These are phyloP conservation scores for Colletotrichum aenigma DNA, from an alignment of 2,329 filamentous ascomycete genomes.

Conservation along the genomic window DNA sequence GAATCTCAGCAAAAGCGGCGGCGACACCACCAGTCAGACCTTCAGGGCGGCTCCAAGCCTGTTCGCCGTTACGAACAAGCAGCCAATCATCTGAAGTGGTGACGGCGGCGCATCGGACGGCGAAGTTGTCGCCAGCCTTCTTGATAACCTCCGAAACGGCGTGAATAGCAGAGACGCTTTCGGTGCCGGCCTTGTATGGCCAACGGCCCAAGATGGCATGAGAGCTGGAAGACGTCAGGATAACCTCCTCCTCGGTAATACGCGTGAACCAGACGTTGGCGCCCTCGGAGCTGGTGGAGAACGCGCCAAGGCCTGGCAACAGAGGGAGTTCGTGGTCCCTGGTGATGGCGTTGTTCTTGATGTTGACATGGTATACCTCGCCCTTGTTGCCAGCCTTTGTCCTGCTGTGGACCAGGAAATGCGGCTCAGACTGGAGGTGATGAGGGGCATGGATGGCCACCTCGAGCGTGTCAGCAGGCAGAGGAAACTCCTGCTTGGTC, in stretches of 20 bases:
- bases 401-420: slow-evolving; percentile 85
- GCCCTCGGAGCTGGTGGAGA: slow-evolving; percentile 78
- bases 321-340: slow-evolving; percentile 83
- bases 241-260: slow-evolving; percentile 75
- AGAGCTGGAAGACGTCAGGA: slow-evolving; percentile 76
- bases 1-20: slow-evolving; percentile 80
- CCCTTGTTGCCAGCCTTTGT: slow-evolving; percentile 76
- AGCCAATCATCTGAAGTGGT: slow-evolving; percentile 77
- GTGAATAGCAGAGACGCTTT: slow-evolving; percentile 59
- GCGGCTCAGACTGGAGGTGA: slow-evolving; percentile 71
- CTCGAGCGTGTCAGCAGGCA: slow-evolving; percentile 49
- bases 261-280: slow-evolving; percentile 90
- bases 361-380: slow-evolving; percentile 83
- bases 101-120: slow-evolving; percentile 77
- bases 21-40: slow-evolving; percentile 80
- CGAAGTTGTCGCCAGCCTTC: slow-evolving; percentile 70
- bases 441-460: slow-evolving; percentile 78
- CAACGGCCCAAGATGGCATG: slow-evolving; percentile 79
- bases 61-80: slow-evolving; percentile 80
- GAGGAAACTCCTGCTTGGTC: slow-evolving; percentile 57
- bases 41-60: slow-evolving; percentile 82
- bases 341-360: slow-evolving; percentile 70
- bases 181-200: slow-evolving; percentile 55
- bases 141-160: slow-evolving; percentile 83
- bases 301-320: slow-evolving; percentile 71